A percentile compares a stretch with the other conserved stretches of the same genome.
phyloP scores from a whole-genome alignment of 2,329 filamentous ascomycete genomes.

The Waltergamsia citrina region DNA sequence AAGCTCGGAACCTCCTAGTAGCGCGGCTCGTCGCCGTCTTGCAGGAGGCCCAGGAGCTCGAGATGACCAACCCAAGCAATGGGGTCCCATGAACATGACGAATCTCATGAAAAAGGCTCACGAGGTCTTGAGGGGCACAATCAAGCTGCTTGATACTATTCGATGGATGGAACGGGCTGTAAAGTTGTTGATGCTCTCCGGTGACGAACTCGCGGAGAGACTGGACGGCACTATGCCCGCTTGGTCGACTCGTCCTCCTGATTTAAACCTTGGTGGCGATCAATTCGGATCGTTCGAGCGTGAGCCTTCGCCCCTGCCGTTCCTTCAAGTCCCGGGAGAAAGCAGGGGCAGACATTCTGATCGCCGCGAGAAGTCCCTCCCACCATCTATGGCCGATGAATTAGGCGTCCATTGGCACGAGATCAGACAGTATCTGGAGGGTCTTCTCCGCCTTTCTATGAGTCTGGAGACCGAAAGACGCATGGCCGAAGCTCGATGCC shows the following conservation, averaged over 20 bases:
- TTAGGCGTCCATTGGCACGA: slow-evolving; percentile 33
- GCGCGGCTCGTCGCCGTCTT: slow-evolving; percentile 12
- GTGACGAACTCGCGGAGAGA: slow-evolving; percentile 28
- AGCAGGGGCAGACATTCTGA: neutral
- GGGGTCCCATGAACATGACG: slow-evolving; percentile 32
- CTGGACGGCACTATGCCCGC: too few species aligned
- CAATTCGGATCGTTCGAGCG: slow-evolving; percentile 10
- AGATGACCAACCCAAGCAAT: slow-evolving; percentile 12
- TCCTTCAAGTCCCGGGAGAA: slow-evolving; percentile 4
- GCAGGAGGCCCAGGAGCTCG: slow-evolving; percentile 13
- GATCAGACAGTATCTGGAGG: slow-evolving; percentile 35
- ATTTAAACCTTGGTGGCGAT: slow-evolving; percentile 13
- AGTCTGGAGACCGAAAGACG: slow-evolving; percentile 33
- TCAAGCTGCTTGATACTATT: slow-evolving; percentile 34
- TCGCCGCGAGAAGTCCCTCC: neutral
- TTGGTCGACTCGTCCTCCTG: slow-evolving; percentile 6
- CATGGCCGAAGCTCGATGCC: slow-evolving; percentile 35
- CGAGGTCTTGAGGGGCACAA: slow-evolving; percentile 32
- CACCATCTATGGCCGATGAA: slow-evolving; percentile 13
- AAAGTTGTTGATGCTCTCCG: slow-evolving; percentile 30
- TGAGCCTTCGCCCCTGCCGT: slow-evolving; percentile 13
- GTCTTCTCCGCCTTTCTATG: slow-evolving; percentile 30
- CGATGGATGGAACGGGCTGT: slow-evolving; percentile 36
- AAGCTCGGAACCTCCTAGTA: slow-evolving; percentile 13
- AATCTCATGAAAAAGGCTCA: slow-evolving; percentile 37